Conservation (phyloP, 805 yeast species). For the Yarrowia sp. region DNA sequence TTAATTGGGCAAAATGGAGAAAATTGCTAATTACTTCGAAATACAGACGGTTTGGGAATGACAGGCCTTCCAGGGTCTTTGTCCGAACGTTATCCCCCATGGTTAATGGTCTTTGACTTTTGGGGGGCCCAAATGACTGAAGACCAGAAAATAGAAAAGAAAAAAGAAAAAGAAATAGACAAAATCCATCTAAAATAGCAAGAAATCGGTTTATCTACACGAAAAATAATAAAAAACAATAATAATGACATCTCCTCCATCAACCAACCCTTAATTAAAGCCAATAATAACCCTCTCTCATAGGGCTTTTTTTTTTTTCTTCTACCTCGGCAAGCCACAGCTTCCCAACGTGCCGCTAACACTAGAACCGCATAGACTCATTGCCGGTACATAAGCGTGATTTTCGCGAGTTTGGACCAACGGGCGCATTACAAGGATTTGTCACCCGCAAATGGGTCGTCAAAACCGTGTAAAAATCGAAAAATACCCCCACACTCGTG, state of each 20-base stretch:
- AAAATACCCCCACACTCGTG: background rate
- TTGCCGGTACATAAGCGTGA: constrained; percentile 13
- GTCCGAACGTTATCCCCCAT: no score
- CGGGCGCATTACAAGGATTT: background rate
- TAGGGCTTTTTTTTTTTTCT: background rate
- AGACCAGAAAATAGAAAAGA: no score
- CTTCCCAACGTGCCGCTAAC: background rate
- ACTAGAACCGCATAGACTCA: constrained; percentile 10
- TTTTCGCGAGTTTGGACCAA: background rate
- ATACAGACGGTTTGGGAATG: no score
- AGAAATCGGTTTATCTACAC: no score
- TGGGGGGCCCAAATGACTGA: background rate
- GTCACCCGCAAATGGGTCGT: no score
- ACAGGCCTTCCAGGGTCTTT: background rate
- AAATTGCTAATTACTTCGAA: background rate
- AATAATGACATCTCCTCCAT: no score
- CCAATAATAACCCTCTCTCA: no score
- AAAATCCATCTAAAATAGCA: no score
- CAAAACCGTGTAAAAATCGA: background rate
- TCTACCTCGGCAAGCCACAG: constrained; percentile 4
- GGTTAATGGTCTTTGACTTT: no score
- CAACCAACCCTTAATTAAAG: no score
- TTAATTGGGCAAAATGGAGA: background rate
- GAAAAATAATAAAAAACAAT: no score
- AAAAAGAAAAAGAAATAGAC: background rate